phyloP scores from a whole-genome alignment of 768 basidiomycete genomes.

The Crepidotus variabilis region DNA sequence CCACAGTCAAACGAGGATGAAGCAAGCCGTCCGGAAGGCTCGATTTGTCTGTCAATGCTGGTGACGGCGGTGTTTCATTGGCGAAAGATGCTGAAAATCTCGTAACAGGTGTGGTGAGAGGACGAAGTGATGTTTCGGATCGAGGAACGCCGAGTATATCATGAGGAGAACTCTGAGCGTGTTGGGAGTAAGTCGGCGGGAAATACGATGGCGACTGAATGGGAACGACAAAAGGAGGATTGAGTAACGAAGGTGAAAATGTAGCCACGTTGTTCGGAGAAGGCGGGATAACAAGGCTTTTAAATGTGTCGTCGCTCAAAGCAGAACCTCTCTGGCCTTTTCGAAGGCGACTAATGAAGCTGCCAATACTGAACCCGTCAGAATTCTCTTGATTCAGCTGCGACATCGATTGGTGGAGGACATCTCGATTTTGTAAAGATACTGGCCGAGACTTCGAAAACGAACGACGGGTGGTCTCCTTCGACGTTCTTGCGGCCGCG shows the following conservation, averaged over 20 bases:
- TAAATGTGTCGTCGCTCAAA: constrained; percentile 10
- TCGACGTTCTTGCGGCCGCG: neutral
- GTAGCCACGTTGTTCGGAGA: neutral
- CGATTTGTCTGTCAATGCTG: constrained; percentile 24
- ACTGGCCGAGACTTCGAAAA: constrained; percentile 13
- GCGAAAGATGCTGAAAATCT: constrained; percentile 20
- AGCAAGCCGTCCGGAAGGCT: constrained; percentile 25
- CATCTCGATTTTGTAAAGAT: neutral
- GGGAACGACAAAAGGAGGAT: neutral
- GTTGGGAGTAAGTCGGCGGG: neutral
- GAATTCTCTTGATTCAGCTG: constrained; percentile 11
- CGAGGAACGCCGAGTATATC: neutral
- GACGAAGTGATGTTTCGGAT: constrained; percentile 7
- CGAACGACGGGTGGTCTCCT: constrained; percentile 6
- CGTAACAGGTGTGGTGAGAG: neutral
- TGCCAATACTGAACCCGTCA: constrained; percentile 13
- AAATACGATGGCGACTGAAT: neutral
- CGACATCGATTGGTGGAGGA: constrained; percentile 7
- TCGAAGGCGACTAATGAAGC: constrained; percentile 17
- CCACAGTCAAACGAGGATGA: constrained; percentile 22
- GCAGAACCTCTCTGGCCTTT: constrained; percentile 9
- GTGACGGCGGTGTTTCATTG: constrained; percentile 22
- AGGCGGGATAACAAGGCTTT: neutral
- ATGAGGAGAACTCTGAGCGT: neutral
- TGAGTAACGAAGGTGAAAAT: constrained; percentile 1